Conservation (phyloP, 768 basidiomycete genomes). For the Hericium rajendrae region DNA sequence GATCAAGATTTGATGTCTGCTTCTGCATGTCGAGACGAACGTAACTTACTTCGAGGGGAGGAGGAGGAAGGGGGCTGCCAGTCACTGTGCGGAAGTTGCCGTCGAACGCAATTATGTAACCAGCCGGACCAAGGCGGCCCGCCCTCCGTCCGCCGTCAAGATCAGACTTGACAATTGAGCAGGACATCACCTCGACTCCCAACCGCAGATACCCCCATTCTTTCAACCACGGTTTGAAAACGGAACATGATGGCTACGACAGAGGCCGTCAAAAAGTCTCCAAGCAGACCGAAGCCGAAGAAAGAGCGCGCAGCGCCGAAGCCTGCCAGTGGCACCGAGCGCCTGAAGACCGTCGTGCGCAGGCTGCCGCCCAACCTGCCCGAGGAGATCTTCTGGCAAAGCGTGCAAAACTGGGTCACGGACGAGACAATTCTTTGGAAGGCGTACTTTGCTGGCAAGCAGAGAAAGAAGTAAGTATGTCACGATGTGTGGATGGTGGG, state of each 20-base stretch:
- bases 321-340: constrained; percentile 32
- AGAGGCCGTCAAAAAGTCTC: constrained; percentile 14
- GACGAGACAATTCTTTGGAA: constrained; percentile 67
- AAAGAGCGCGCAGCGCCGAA: constrained; percentile 12
- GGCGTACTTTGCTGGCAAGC: constrained; percentile 55
- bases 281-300: constrained; percentile 22
- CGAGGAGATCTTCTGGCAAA: constrained; percentile 89
- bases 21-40: too few relatives aligned
- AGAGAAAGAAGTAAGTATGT: constrained; percentile 59
- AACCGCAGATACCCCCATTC: too few relatives aligned
- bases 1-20: too few relatives aligned
- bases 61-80: too few relatives aligned
- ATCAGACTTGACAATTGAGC: too few relatives aligned
- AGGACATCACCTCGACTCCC: too few relatives aligned
- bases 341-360: constrained; percentile 82
- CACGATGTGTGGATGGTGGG: neutral
- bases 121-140: too few relatives aligned
- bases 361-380: constrained; percentile 87
- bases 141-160: too few relatives aligned
- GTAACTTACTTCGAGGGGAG: too few relatives aligned
- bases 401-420: constrained; percentile 75
- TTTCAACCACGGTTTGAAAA: too few relatives aligned
- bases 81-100: too few relatives aligned
- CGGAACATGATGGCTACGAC: neutral
- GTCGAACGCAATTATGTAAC: too few relatives aligned